Base-by-base conservation (phyloP, 805 yeast genomes). In the Babjeviella inositovora region DNA sequence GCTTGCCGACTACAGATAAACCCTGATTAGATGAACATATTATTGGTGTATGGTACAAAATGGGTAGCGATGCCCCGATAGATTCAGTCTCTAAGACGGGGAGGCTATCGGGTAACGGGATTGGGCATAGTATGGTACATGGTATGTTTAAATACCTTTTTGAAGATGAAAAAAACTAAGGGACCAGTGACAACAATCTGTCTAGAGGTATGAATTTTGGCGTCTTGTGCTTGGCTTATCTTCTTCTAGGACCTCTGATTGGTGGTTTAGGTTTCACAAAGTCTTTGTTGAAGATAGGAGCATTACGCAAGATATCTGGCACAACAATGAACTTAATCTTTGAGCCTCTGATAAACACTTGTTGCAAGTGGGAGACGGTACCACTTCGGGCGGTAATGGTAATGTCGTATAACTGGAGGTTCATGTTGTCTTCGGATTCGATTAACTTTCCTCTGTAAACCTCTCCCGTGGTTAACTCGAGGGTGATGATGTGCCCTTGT, bases 371-470 rank as follows among this genome's bases (percentile, higher is more conserved):
- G 4, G 52, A 33, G 3, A 56, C 47, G 10, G 35, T 37, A 10
- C 62, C 62, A 6, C 56, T 44, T 11, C 22, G 13, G 29, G 50
- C 50, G 5, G 60, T 55, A 21, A 53, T 39, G 9, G 50, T 48
- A 18, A 51, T 61, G 31, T 56, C 61, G 26, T 45, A 45, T 15
- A 56, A 35, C 8, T 59, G 48, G 19, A 55, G 32, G 31, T 56
- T 56, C 62, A 56, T 56, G 35, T 55, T 56, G 31, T 56, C 62
- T 34, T 56, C 60, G 27, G 51, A 55, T 26, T 56, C 62, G 14
- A 56, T 35, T 23, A 56, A 42, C 37, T 55, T 55, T 11, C 62
- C 62, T 10, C 59, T 38, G 30, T 56, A 56, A 1, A 53, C 47
- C 26, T 56, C 62, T 2, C 62, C 62, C 2, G 56, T 56, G 9